Conservation (phyloP, 148 eudicot species). For the Chenopodium berlandieri region DNA sequence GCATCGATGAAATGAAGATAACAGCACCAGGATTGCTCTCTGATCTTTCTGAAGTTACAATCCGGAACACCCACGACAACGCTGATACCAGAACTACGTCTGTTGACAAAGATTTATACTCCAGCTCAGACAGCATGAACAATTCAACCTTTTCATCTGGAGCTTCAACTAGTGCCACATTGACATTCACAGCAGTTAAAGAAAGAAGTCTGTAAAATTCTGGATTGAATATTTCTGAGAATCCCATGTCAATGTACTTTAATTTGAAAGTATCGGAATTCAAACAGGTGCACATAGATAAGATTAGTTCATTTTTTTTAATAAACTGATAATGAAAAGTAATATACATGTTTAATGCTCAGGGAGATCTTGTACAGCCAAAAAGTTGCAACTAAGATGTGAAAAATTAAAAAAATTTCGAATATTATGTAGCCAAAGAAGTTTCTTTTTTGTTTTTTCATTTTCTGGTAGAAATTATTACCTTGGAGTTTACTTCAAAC, state of each 20-base stretch:
- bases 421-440: too few relatives aligned
- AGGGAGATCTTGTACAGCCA: neutral
- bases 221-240: neutral
- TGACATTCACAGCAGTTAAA: constrained; percentile 32
- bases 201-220: constrained; percentile 28
- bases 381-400: neutral
- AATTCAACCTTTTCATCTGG: constrained; percentile 27
- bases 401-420: too few relatives aligned
- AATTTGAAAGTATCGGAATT: neutral
- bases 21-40: constrained; percentile 44
- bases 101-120: constrained; percentile 16
- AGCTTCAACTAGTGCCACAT: constrained; percentile 28
- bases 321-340: neutral
- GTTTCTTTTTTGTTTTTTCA: too few relatives aligned
- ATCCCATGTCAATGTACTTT: neutral
- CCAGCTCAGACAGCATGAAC: constrained; percentile 31
- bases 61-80: constrained; percentile 16
- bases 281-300: constrained; percentile 5
- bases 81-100: constrained; percentile 10
- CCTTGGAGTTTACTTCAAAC: too few relatives aligned
- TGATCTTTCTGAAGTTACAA: constrained; percentile 35
- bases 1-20: constrained; percentile 22
- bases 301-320: constrained; percentile 3
- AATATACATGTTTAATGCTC: neutral
- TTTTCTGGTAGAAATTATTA: too few relatives aligned